phyloP scores from a whole-genome alignment of 2,329 filamentous ascomycete genomes.

The Fusarium nygamai region DNA sequence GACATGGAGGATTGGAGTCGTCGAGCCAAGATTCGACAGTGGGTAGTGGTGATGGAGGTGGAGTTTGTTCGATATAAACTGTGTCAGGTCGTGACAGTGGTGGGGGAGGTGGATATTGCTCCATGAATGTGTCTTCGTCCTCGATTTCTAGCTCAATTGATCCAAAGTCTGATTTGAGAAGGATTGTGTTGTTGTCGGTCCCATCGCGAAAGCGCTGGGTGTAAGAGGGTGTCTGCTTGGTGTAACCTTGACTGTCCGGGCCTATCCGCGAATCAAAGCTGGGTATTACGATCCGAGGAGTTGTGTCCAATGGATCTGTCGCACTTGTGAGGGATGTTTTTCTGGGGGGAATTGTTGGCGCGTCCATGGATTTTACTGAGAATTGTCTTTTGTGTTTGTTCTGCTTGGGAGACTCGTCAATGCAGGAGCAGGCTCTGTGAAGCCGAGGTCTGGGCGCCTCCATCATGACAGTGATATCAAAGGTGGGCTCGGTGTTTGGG shows the following conservation, averaged over 20 bases:
- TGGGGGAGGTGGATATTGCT: not conserved
- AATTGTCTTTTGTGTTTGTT: slow-evolving; percentile 11
- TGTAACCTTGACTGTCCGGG: slow-evolving; percentile 12
- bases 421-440: slow-evolving; percentile 8
- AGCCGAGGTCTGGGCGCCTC: slow-evolving; percentile 3
- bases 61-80: slow-evolving; percentile 47
- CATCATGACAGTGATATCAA: slow-evolving; percentile 32
- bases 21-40: slow-evolving; percentile 52
- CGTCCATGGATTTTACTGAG: slow-evolving; percentile 30
- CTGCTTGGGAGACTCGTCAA: slow-evolving; percentile 4
- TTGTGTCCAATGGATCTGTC: slow-evolving; percentile 10
- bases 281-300: slow-evolving; percentile 20
- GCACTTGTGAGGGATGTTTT: slow-evolving; percentile 30
- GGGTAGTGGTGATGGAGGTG: slow-evolving; percentile 48
- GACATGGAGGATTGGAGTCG: slow-evolving; percentile 44
- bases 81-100: slow-evolving; percentile 31
- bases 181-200: slow-evolving; percentile 31
- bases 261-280: slow-evolving; percentile 12
- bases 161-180: slow-evolving; percentile 34
- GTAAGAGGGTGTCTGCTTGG: slow-evolving; percentile 11
- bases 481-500: slow-evolving; percentile 29
- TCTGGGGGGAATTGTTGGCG: slow-evolving; percentile 36
- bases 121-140: slow-evolving; percentile 31
- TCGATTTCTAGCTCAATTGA: slow-evolving; percentile 33
- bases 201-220: slow-evolving; percentile 29